Evolutionary conservation across 2,329 filamentous ascomycete species (phyloP).

Genomic region (Pyrenochaeta sp.): DNA sequence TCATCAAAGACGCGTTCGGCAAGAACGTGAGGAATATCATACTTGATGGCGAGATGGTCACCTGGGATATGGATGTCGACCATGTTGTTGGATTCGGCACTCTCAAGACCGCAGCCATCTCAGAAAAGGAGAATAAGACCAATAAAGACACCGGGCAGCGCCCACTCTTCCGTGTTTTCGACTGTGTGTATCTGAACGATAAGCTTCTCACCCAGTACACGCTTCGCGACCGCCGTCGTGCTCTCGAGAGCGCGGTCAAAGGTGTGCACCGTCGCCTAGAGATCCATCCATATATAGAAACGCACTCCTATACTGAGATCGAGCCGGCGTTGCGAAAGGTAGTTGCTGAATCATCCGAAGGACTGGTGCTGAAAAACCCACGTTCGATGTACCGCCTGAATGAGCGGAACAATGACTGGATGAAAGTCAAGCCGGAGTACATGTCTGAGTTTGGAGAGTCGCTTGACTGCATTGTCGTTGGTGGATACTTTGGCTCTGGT

Average conservation of each 20-base stretch:
- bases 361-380: slow-evolving; percentile 92
- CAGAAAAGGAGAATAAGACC: slow-evolving; percentile 78
- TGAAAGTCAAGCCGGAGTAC: slow-evolving; percentile 98
- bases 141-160: slow-evolving; percentile 66
- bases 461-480: slow-evolving; percentile 87
- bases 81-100: slow-evolving; percentile 90
- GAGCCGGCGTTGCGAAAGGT: slow-evolving; percentile 82
- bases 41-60: slow-evolving; percentile 97
- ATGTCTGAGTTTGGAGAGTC: slow-evolving; percentile 96
- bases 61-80: slow-evolving; percentile 89
- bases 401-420: slow-evolving; percentile 93
- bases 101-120: slow-evolving; percentile 86
- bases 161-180: slow-evolving; percentile 86
- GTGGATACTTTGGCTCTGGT: slow-evolving; percentile 91
- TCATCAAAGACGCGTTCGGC: slow-evolving; percentile 79
- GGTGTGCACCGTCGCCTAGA: slow-evolving; percentile 80
- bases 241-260: slow-evolving; percentile 75
- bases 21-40: slow-evolving; percentile 84
- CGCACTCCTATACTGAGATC: slow-evolving; percentile 74
- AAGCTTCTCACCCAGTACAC: slow-evolving; percentile 81
- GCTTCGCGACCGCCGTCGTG: slow-evolving; percentile 78
- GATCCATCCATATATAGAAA: slow-evolving; percentile 75
- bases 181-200: slow-evolving; percentile 89
- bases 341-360: slow-evolving; percentile 86
- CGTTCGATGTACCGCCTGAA: slow-evolving; percentile 86